phyloP scores from a whole-genome alignment of 805 yeast genomes.

The Saccharomycopsis fodiens region DNA sequence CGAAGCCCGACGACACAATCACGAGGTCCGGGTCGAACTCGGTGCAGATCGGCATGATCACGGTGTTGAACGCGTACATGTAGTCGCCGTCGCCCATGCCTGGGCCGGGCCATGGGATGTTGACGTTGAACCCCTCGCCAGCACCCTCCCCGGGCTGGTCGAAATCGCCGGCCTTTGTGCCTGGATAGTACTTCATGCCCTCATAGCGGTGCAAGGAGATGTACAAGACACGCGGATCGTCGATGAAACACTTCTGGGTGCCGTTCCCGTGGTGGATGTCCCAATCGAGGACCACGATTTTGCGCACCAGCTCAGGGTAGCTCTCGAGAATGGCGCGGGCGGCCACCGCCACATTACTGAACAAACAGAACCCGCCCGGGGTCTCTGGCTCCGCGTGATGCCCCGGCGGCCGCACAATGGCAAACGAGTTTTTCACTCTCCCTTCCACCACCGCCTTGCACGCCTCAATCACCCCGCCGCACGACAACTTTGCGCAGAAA shows the following conservation, averaged over 20 bases:
- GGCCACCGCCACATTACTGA: conserved; percentile 95
- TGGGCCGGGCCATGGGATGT: conserved; percentile 87
- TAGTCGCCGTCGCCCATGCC: conserved; percentile 97
- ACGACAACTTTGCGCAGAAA: conserved; percentile 80
- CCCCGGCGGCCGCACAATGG: conserved; percentile 97
- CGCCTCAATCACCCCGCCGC: conserved; percentile 97
- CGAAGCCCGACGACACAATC: conserved; percentile 91
- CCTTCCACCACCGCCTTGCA: conserved; percentile 94
- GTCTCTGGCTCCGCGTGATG: conserved; percentile 98
- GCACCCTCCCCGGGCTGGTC: conserved; percentile 76
- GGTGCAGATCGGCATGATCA: conserved; percentile 78
- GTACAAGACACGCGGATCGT: conserved; percentile 86
- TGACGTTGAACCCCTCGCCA: conserved; percentile 84
- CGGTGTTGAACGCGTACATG: conserved; percentile 78
- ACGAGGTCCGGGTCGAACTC: conserved; percentile 93
- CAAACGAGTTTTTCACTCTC: conserved; percentile 81
- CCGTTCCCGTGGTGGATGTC: conserved; percentile 99
- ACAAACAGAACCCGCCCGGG: conserved; percentile 95
- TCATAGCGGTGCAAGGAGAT: conserved; percentile 91
- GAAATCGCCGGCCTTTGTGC: conserved; percentile 77
- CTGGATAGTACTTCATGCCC: conserved; percentile 88
- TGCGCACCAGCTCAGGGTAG: conserved; percentile 84
- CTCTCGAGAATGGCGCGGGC: conserved; percentile 74
- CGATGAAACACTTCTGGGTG: conserved; percentile 84
- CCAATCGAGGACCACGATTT: conserved; percentile 88